Conservation (phyloP, 306 rosid species). For the Sesbania bispinosa region DNA sequence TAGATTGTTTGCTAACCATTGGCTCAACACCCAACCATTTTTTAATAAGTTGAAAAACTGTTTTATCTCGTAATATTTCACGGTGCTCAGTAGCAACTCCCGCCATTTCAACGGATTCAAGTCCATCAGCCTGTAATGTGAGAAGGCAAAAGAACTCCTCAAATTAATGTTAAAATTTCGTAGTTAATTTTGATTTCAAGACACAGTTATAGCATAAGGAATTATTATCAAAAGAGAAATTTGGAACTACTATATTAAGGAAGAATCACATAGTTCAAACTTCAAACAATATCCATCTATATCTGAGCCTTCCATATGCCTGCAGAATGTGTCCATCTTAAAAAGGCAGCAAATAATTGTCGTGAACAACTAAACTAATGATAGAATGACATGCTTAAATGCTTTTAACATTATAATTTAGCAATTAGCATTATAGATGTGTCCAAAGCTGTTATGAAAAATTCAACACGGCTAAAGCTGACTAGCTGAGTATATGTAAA, state of each 20-base stretch:
- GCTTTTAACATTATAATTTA: neutral
- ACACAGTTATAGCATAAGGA: neutral
- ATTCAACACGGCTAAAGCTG: neutral
- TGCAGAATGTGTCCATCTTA: neutral
- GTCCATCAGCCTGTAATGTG: conserved; percentile 77
- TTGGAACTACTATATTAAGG: neutral
- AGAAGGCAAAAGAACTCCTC: conserved; percentile 8
- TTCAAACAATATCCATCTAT: neutral
- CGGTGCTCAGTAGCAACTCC: conserved; percentile 69
- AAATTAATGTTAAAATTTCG: too few species aligned
- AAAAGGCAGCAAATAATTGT: neutral
- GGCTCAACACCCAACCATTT: conserved; percentile 74
- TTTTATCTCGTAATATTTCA: conserved; percentile 46
- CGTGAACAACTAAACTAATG: neutral
- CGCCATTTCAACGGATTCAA: conserved; percentile 65
- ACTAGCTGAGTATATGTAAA: neutral
- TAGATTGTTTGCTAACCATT: conserved; percentile 34
- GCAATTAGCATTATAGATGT: neutral
- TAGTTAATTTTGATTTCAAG: neutral
- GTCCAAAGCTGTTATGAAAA: conserved; percentile 10
- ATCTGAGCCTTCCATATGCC: neutral
- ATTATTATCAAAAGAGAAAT: neutral
- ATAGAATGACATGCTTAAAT: neutral
- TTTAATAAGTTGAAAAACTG: conserved; percentile 49
- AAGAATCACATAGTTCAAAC: conserved; percentile 1